A percentile compares a stretch with the other conserved stretches of the same genome.
Evolutionary conservation across 2,329 filamentous ascomycete species (phyloP).

Genomic region (Cladophialophora bantiana): DNA sequence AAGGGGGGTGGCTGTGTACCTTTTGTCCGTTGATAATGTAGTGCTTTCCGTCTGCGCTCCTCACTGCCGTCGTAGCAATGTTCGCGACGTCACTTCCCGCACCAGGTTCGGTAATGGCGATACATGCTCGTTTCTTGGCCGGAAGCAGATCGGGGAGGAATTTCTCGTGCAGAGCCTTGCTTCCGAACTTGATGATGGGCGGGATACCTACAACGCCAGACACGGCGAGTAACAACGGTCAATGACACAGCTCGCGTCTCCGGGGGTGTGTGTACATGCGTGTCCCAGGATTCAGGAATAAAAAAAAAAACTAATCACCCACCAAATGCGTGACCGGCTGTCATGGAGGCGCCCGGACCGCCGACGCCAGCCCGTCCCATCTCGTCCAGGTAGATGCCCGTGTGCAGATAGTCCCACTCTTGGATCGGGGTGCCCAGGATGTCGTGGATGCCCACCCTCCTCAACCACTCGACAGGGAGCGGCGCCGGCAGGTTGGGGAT

Average conservation of each 20-base stretch:
- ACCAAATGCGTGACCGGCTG: constrained; percentile 71
- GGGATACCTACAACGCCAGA: constrained; percentile 61
- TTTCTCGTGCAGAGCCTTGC: constrained; percentile 65
- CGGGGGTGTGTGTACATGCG: not conserved
- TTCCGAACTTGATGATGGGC: constrained; percentile 73
- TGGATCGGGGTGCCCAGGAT: constrained; percentile 72
- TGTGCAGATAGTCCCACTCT: constrained; percentile 76
- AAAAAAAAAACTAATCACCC: not conserved
- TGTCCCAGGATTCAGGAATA: not conserved
- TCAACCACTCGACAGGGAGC: constrained; percentile 71
- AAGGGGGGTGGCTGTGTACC: not conserved
- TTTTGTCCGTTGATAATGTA: constrained; percentile 62
- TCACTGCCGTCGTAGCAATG: constrained; percentile 71
- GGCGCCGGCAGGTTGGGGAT: constrained; percentile 74
- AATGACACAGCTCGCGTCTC: not conserved
- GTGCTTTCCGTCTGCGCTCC: constrained; percentile 67
- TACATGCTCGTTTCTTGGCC: constrained; percentile 72
- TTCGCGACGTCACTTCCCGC: constrained; percentile 77
- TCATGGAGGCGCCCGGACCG: constrained; percentile 70
- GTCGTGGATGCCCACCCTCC: constrained; percentile 69
- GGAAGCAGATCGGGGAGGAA: constrained; percentile 73
- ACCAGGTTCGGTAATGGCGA: constrained; percentile 79
- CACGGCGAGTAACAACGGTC: not conserved
- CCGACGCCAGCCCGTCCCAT: constrained; percentile 70
- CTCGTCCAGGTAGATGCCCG: constrained; percentile 74